Conservation (phyloP, 768 basidiomycete genomes). For the Goffeauzyma gilvescens region DNA sequence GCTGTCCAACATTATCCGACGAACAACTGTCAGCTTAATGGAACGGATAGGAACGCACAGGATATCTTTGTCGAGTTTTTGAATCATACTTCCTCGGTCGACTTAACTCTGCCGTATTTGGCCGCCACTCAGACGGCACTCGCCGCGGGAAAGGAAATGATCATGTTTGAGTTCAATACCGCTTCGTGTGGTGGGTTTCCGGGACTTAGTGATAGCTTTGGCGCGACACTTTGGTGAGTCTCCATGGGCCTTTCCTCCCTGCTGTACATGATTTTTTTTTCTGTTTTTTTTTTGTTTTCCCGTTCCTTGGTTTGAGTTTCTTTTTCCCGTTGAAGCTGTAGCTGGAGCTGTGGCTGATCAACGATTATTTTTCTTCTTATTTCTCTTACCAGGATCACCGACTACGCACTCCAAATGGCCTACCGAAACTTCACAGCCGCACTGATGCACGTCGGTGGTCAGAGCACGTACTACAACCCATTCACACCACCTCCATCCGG, state of each 20-base stretch:
- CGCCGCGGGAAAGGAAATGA: slow-evolving; percentile 34
- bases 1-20: slow-evolving; percentile 30
- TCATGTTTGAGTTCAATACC: slow-evolving; percentile 56
- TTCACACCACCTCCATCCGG: slow-evolving; percentile 44
- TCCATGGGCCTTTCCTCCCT: background rate
- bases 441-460: slow-evolving; percentile 40
- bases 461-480: slow-evolving; percentile 41
- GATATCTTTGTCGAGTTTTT: slow-evolving; percentile 40
- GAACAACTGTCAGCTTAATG: slow-evolving; percentile 32
- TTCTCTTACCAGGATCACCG: slow-evolving; percentile 27
- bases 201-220: slow-evolving; percentile 44
- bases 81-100: slow-evolving; percentile 40
- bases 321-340: slow-evolving; percentile 1
- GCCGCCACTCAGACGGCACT: slow-evolving; percentile 36
- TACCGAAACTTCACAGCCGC: slow-evolving; percentile 39
- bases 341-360: background rate
- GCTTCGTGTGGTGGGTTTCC: slow-evolving; percentile 39
- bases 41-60: slow-evolving; percentile 31
- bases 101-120: slow-evolving; percentile 41
- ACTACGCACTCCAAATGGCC: slow-evolving; percentile 46
- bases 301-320: background rate
- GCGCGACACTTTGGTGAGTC: slow-evolving; percentile 45
- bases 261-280: too few species aligned
- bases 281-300: too few species aligned
- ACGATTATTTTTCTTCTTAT: too few species aligned